A percentile compares a stretch with the other conserved stretches of the same genome.
Conservation (phyloP, 768 basidiomycete species). For the Candolleomyces aberdarensis region DNA sequence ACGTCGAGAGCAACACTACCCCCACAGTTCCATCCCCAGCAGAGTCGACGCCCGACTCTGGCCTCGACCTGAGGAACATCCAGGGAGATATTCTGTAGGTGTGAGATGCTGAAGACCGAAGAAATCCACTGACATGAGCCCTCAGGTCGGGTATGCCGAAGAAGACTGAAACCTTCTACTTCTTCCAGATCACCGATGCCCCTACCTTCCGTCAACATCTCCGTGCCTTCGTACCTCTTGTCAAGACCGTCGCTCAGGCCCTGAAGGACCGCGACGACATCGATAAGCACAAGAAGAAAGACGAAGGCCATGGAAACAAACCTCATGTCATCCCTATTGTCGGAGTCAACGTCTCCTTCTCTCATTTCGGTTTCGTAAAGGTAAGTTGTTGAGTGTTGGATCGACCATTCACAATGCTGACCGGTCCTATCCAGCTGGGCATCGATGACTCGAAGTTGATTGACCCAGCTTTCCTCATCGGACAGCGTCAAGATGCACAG, state of each 20-base stretch:
- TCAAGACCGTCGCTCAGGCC: conserved; percentile 46
- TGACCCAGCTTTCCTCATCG: conserved; percentile 33
- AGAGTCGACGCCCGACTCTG: not conserved
- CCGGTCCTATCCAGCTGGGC: conserved; percentile 27
- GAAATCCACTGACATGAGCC: not conserved
- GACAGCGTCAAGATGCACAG: conserved; percentile 38
- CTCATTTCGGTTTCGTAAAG: conserved; percentile 42
- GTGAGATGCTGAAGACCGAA: not conserved
- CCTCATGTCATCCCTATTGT: conserved; percentile 33
- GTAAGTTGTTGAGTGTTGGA: conserved; percentile 17
- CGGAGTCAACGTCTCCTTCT: conserved; percentile 54
- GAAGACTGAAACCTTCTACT: conserved; percentile 47
- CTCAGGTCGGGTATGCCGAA: conserved; percentile 52
- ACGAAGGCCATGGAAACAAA: conserved; percentile 13
- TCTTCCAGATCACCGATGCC: conserved; percentile 49
- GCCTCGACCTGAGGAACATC: conserved; percentile 39
- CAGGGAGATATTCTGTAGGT: conserved; percentile 48
- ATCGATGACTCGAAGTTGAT: conserved; percentile 37
- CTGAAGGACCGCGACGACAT: conserved; percentile 39
- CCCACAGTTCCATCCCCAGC: conserved; percentile 7
- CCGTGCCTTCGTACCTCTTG: conserved; percentile 34
- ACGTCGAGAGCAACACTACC: no score
- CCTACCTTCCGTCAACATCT: conserved; percentile 42
- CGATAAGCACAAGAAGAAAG: conserved; percentile 34
- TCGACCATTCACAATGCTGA: not conserved